These are phyloP conservation scores for Stellera chamaejasme DNA, from an alignment of 345 rosid genomes.

Conservation along the genomic window DNA sequence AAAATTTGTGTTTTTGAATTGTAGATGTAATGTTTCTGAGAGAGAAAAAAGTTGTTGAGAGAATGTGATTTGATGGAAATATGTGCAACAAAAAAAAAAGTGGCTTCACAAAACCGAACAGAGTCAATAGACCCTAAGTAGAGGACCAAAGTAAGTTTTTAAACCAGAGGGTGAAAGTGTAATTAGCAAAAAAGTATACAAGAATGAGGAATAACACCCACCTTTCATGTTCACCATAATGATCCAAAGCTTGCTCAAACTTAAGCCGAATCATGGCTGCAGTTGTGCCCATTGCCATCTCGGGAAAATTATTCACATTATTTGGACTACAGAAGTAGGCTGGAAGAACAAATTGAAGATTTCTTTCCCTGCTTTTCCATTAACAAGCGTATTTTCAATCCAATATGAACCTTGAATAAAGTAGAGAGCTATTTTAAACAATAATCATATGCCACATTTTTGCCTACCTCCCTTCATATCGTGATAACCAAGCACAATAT, in stretches of 20 bases:
- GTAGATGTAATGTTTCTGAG: too few relatives aligned
- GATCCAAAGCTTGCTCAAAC: slow-evolving; percentile 69
- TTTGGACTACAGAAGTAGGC: slow-evolving; percentile 72
- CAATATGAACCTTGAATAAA: neutral
- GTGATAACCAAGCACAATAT: slow-evolving; percentile 69
- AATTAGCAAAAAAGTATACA: neutral
- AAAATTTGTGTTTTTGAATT: too few relatives aligned
- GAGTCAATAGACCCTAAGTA: too few relatives aligned
- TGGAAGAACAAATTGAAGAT: slow-evolving; percentile 65
- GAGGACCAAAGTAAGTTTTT: too few relatives aligned
- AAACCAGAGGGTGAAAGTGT: too few relatives aligned
- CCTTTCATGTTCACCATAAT: slow-evolving; percentile 56
- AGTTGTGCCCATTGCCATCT: slow-evolving; percentile 1
- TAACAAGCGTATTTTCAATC: neutral
- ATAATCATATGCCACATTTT: neutral
- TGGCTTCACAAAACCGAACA: too few relatives aligned
- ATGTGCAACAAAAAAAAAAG: too few relatives aligned
- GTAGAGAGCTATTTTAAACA: neutral
- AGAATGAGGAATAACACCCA: slow-evolving; percentile 6
- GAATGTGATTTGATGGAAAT: too few relatives aligned
- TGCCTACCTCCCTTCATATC: slow-evolving; percentile 75
- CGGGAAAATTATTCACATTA: slow-evolving; percentile 46
- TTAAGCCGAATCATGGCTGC: slow-evolving; percentile 63
- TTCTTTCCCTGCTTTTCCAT: slow-evolving; percentile 45
- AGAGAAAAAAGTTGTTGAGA: too few relatives aligned